Conservation (phyloP, 2,329 filamentous ascomycete genomes). For the Penicillium sp. region DNA sequence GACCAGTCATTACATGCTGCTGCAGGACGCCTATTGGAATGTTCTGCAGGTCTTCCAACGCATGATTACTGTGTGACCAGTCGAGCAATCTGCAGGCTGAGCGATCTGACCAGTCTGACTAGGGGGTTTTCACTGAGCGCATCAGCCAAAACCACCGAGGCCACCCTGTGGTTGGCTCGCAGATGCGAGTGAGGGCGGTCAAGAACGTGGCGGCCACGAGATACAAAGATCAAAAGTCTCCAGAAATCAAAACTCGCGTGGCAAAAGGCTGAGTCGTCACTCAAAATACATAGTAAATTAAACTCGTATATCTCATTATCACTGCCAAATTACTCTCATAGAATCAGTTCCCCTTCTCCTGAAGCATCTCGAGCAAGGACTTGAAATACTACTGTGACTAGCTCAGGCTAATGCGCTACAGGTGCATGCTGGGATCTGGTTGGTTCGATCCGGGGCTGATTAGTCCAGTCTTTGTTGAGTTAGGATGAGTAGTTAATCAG, state of each 20-base stretch:
- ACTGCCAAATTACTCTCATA: background rate
- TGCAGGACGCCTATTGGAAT: constrained; percentile 8
- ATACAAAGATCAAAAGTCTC: constrained; percentile 12
- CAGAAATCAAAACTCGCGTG: constrained; percentile 8
- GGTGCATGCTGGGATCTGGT: background rate
- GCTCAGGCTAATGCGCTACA: background rate
- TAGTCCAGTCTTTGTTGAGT: background rate
- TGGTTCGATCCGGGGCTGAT: background rate
- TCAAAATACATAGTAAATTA: constrained; percentile 3
- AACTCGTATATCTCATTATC: background rate
- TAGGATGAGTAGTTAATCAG: background rate
- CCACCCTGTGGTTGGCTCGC: background rate
- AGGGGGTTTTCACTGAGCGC: background rate
- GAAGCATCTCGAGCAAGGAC: background rate
- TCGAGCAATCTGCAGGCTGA: constrained; percentile 6
- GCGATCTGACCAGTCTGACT: background rate
- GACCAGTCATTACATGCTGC: constrained; percentile 5
- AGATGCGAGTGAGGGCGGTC: constrained; percentile 12
- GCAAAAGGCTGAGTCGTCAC: background rate
- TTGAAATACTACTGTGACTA: background rate
- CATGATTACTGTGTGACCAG: constrained; percentile 17
- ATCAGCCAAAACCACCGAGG: background rate
- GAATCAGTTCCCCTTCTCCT: background rate
- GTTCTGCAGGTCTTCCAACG: constrained; percentile 22
- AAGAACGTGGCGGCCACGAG: constrained; percentile 40